Evolutionary conservation across 2,329 filamentous ascomycete genomes (phyloP).

Genomic region (Diaporthe nobilis): DNA sequence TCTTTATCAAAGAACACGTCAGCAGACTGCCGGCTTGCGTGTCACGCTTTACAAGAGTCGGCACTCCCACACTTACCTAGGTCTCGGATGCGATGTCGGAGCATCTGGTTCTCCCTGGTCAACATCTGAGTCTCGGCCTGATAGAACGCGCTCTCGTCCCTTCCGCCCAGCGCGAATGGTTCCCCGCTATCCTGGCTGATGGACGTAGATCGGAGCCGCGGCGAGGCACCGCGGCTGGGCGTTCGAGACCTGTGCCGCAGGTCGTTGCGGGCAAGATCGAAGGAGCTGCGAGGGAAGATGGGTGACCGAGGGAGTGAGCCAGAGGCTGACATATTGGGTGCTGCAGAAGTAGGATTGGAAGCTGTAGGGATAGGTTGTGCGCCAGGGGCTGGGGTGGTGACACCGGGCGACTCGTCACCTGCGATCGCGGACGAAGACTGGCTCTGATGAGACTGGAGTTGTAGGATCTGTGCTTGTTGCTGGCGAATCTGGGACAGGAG

Average conservation of each 20-base stretch:
- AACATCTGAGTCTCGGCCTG: constrained; percentile 86
- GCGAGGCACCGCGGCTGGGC: constrained; percentile 69
- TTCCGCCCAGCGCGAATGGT: constrained; percentile 69
- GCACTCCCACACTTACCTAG: constrained; percentile 65
- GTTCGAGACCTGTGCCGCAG: constrained; percentile 71
- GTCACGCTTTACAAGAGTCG: background rate
- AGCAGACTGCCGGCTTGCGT: constrained; percentile 36
- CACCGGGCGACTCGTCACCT: constrained; percentile 56
- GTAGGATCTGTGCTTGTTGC: constrained; percentile 79
- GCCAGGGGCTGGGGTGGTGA: constrained; percentile 42
- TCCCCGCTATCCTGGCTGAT: constrained; percentile 73
- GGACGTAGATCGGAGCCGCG: constrained; percentile 70
- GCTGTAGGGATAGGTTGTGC: constrained; percentile 41
- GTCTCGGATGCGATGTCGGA: constrained; percentile 80
- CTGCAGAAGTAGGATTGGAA: constrained; percentile 52
- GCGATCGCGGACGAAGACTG: constrained; percentile 53
- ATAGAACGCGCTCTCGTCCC: constrained; percentile 84
- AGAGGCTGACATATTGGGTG: constrained; percentile 53
- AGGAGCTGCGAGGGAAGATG: constrained; percentile 66
- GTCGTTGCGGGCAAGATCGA: constrained; percentile 70
- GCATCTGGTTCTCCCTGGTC: constrained; percentile 85
- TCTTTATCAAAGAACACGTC: constrained; percentile 53
- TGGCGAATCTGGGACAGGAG: constrained; percentile 82
- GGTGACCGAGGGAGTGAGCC: constrained; percentile 68
- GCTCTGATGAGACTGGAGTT: constrained; percentile 64